Conservation (phyloP, 176 grass and related monocot species). For the Zoysia pacifica region DNA sequence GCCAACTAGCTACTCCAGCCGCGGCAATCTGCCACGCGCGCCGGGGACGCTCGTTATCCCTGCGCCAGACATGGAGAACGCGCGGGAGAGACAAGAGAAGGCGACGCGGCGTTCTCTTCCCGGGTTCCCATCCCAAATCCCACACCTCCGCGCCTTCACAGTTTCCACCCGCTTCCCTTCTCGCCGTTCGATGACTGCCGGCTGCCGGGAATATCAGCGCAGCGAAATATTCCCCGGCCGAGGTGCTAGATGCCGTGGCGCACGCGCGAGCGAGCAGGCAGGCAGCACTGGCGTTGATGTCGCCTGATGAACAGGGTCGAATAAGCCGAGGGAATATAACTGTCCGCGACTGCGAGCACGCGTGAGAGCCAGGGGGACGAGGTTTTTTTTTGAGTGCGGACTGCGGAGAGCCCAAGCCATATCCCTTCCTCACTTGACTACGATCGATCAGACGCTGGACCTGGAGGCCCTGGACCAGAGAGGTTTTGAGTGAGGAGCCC, state of each 20-base stretch:
- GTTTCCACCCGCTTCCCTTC: neutral
- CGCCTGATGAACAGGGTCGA: neutral
- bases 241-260: neutral
- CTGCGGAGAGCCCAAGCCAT: neutral
- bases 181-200: neutral
- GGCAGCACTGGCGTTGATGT: neutral
- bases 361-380: too few species aligned
- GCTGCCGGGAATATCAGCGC: neutral
- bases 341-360: neutral
- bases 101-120: neutral
- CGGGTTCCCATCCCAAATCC: too few species aligned
- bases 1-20: neutral
- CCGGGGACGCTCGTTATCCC: neutral
- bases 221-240: slow-evolving; percentile 12
- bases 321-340: neutral
- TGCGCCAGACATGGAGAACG: slow-evolving; percentile 3
- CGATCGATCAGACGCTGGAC: neutral
- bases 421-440: neutral
- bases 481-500: slow-evolving; percentile 31
- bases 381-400: too few species aligned
- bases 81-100: neutral
- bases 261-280: too few species aligned
- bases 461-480: neutral
- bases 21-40: slow-evolving; percentile 21
- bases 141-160: neutral